These are phyloP conservation scores for Coprinopsis strossmayeri DNA, from an alignment of 768 basidiomycete species.

Conservation along the genomic window DNA sequence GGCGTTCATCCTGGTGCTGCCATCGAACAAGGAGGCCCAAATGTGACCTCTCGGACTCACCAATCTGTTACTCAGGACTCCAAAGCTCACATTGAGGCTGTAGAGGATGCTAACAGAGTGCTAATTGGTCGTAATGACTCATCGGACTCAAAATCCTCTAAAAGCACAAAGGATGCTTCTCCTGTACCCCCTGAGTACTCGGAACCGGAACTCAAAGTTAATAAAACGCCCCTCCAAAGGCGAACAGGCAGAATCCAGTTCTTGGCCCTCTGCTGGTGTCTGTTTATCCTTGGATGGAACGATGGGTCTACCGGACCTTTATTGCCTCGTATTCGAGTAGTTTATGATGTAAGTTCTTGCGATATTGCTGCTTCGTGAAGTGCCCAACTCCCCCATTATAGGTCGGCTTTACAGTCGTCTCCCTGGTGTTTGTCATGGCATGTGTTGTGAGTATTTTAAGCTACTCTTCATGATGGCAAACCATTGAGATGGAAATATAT, in stretches of 20 bases:
- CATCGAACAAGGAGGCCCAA: no score
- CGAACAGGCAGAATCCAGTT: slow-evolving; percentile 35
- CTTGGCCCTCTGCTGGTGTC: slow-evolving; percentile 42
- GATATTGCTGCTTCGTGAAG: not conserved
- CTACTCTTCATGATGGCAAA: not conserved
- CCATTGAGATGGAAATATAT: not conserved
- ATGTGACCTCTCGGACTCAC: no score
- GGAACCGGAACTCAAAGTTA: not conserved
- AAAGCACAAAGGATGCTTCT: not conserved
- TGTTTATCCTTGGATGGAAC: slow-evolving; percentile 75
- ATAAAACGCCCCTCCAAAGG: not conserved
- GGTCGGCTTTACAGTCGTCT: slow-evolving; percentile 49
- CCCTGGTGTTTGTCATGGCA: slow-evolving; percentile 47
- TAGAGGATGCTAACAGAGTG: no score
- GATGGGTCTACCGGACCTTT: slow-evolving; percentile 75
- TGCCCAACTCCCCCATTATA: slow-evolving; percentile 12
- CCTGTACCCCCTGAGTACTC: not conserved
- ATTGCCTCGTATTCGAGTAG: slow-evolving; percentile 60
- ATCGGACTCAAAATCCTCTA: no score
- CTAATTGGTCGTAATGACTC: no score
- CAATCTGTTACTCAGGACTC: no score
- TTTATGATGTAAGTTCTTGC: slow-evolving; percentile 34
- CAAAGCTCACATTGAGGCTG: no score
- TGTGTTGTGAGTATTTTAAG: slow-evolving; percentile 27
- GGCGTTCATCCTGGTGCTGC: no score